Conservation (phyloP, 495 filamentous ascomycete genomes). For the Amorphotheca resinae region DNA sequence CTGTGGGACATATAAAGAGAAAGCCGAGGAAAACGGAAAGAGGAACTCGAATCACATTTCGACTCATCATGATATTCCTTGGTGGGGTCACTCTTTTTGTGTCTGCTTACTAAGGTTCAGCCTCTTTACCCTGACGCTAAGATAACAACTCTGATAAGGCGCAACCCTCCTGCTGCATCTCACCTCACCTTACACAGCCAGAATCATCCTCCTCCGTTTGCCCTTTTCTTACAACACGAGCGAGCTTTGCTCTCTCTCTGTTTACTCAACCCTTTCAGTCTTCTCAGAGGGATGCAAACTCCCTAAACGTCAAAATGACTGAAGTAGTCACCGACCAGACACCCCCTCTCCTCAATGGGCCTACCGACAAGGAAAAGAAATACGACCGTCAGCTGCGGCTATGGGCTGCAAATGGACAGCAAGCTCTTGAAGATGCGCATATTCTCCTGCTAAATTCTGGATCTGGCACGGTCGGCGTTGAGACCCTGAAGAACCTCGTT, state of each 20-base stretch:
- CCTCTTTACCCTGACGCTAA: no score
- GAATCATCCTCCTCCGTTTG: no score
- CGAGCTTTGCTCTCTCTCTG: no score
- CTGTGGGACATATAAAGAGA: background rate
- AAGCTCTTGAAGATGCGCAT: slow-evolving; percentile 78
- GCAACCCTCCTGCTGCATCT: no score
- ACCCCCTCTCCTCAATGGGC: slow-evolving; percentile 43
- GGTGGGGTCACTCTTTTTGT: no score
- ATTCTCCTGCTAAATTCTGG: slow-evolving; percentile 81
- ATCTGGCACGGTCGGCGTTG: slow-evolving; percentile 71
- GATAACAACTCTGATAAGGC: no score
- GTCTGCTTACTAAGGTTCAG: no score
- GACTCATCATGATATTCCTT: no score
- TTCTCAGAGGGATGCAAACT: background rate
- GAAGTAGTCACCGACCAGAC: slow-evolving; percentile 28
- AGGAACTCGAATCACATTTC: no score
- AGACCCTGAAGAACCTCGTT: slow-evolving; percentile 93
- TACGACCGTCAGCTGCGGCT: slow-evolving; percentile 94
- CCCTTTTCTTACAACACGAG: no score
- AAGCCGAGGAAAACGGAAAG: no score
- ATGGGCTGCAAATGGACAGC: slow-evolving; percentile 88
- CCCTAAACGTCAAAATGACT: slow-evolving; percentile 12
- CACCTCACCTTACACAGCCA: background rate
- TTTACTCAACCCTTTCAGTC: no score
- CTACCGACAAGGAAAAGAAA: slow-evolving; percentile 78